A percentile compares a stretch with the other conserved stretches of the same genome.
phyloP scores from a whole-genome alignment of 1,284 basidiomycete genomes.

The Ganoderma multipileum region DNA sequence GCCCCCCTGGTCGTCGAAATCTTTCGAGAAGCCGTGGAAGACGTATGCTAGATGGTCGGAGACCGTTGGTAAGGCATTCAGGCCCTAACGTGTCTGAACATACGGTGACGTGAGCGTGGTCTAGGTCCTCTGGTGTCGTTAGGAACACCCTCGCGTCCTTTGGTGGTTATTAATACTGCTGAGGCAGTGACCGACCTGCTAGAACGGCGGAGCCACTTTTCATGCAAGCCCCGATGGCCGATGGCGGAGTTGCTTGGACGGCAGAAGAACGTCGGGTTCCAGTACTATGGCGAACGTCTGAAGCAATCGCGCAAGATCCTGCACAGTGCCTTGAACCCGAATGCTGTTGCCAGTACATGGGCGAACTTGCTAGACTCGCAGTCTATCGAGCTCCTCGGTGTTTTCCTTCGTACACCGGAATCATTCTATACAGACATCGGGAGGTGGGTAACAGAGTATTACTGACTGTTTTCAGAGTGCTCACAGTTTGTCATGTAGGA shows the following conservation, averaged over 20 bases:
- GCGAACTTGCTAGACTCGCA: background rate
- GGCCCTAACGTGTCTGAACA: background rate
- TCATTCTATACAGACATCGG: background rate
- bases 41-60: slow-evolving; percentile 9
- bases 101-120: background rate
- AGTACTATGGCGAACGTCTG: slow-evolving; percentile 21
- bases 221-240: slow-evolving; percentile 21
- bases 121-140: slow-evolving; percentile 7
- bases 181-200: slow-evolving; percentile 12
- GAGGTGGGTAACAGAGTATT: background rate
- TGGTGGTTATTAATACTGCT: slow-evolving; percentile 16
- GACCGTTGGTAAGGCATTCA: background rate
- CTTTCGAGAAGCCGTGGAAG: slow-evolving; percentile 10
- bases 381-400: background rate
- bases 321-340: slow-evolving; percentile 12
- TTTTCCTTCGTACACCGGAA: background rate
- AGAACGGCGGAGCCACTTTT: slow-evolving; percentile 17
- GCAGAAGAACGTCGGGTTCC: slow-evolving; percentile 25
- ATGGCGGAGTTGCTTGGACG: slow-evolving; percentile 25
- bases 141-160: background rate
- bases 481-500: background rate
- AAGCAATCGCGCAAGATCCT: slow-evolving; percentile 16
- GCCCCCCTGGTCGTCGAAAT: background rate
- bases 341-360: slow-evolving; percentile 9
- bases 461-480: background rate